Base-by-base conservation (phyloP, 257 asterid genomes). In the Verbascum thapsus region DNA sequence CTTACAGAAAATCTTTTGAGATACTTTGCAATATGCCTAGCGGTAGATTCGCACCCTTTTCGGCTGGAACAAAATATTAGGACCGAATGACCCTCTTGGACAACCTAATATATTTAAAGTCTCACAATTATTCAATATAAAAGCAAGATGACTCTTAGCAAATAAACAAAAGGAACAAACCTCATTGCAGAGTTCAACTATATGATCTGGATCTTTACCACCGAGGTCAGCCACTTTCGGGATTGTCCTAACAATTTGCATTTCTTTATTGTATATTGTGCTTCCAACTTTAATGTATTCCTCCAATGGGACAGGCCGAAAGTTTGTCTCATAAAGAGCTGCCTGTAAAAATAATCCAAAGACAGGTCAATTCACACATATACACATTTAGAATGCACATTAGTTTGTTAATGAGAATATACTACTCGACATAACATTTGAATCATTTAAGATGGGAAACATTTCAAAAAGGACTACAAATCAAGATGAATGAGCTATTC, bases 61-160 rank as follows among this genome's bases (percentile, higher is more conserved):
- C 97, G 84, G 66, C 97, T 92, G 58, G 99, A 85, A 74, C 99
- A 92, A 75, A 92, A 92, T 72, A 92, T 85, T 40, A 92, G 87
- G 71, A 92, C 99, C 7, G 97, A 92, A 84, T 92, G 91, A 70
- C 96, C 97, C 60, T 92, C 99, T 83, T 83, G 99, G 70, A 92
- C 99, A 79, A 92, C 90, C 96, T 90, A 77, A 56, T 58, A 48
- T 19, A 68, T 74, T 74, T 62, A 67, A 57, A 26, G 7, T 66
- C 54, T 70, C 64, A 42, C 5, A 64, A 35, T 54, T 61, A 61
- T 45, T 73, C 68, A 32, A 41, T 56, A 39, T 22, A 39, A 55
- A 52, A 47, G 67, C 70, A 61, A 76, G 55, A 62, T 39, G 40
- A 61, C 35, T 52, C 61, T 57, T 48, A 8, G 53, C 19, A 47